Conservation (phyloP, 2,329 filamentous ascomycete species). For the Myriosclerotinia duriaeana region DNA sequence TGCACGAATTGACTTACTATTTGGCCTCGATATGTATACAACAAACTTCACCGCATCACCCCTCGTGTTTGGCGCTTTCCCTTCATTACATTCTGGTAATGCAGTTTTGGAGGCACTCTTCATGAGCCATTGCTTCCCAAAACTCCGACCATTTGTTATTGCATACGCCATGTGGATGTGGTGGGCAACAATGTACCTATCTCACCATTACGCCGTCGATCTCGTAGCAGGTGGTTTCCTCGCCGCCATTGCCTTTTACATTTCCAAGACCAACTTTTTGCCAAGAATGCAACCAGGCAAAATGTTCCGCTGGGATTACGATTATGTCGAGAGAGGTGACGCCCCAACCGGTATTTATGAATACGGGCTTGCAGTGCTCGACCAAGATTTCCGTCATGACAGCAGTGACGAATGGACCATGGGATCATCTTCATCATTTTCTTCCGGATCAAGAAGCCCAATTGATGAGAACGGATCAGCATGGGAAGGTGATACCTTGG, state of each 20-base stretch:
- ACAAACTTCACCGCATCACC: conserved; percentile 88
- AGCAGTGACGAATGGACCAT: conserved; percentile 89
- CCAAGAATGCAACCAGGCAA: conserved; percentile 83
- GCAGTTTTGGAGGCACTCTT: conserved; percentile 88
- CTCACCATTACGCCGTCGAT: conserved; percentile 95
- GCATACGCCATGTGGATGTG: conserved; percentile 89
- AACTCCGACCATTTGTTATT: conserved; percentile 74
- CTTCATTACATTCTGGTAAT: conserved; percentile 85
- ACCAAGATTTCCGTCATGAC: conserved; percentile 38
- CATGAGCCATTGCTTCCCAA: conserved; percentile 89
- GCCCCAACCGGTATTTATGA: conserved; percentile 54
- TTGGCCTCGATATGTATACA: conserved; percentile 90
- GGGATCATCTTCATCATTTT: conserved; percentile 67
- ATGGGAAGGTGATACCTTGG: conserved; percentile 58
- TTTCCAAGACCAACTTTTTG: conserved; percentile 75
- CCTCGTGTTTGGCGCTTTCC: conserved; percentile 92
- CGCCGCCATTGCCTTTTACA: conserved; percentile 77
- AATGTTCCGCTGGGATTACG: conserved; percentile 89
- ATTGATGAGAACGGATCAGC: conserved; percentile 56
- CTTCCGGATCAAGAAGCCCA: conserved; percentile 41
- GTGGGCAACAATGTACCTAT: conserved; percentile 98
- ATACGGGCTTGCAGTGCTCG: conserved; percentile 46
- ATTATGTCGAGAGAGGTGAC: conserved; percentile 85
- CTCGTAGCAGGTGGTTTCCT: conserved; percentile 81
- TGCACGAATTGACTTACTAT: conserved; percentile 82